phyloP scores from a whole-genome alignment of 495 filamentous ascomycete species.

The Neurospora discreta region DNA sequence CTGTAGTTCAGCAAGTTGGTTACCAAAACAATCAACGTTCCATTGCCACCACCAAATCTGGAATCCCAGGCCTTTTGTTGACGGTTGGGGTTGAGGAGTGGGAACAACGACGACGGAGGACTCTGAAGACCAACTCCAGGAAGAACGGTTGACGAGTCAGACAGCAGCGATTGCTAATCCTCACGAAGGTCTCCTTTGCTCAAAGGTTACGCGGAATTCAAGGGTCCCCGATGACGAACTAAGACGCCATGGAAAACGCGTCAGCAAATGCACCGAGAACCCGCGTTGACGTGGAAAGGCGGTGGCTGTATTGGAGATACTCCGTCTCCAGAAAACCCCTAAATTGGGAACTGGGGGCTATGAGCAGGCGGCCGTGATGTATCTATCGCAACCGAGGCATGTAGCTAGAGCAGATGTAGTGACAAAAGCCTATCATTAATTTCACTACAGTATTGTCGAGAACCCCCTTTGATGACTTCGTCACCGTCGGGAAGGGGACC shows the following conservation, averaged over 20 bases:
- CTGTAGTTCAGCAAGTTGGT: background rate
- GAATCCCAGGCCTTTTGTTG: background rate
- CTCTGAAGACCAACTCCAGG: background rate
- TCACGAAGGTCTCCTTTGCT: background rate
- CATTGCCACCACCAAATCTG: background rate
- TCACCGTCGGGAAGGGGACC: background rate
- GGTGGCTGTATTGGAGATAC: background rate
- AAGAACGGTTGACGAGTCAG: background rate
- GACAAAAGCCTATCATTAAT: background rate
- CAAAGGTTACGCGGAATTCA: background rate
- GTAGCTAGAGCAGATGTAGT: background rate
- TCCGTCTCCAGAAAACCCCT: background rate
- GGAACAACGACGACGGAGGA: background rate
- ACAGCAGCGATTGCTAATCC: background rate
- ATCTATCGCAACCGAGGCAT: background rate
- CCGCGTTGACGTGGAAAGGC: background rate
- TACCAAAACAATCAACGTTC: background rate
- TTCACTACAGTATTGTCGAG: background rate
- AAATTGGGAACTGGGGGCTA: background rate
- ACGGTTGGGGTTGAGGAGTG: background rate
- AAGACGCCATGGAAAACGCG: background rate
- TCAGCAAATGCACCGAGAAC: background rate
- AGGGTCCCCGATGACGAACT: background rate
- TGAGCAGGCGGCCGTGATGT: background rate
- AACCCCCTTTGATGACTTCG: background rate